Base-by-base conservation (phyloP, 78 protist genomes). In the Dictyostelium brefeldianum region DNA sequence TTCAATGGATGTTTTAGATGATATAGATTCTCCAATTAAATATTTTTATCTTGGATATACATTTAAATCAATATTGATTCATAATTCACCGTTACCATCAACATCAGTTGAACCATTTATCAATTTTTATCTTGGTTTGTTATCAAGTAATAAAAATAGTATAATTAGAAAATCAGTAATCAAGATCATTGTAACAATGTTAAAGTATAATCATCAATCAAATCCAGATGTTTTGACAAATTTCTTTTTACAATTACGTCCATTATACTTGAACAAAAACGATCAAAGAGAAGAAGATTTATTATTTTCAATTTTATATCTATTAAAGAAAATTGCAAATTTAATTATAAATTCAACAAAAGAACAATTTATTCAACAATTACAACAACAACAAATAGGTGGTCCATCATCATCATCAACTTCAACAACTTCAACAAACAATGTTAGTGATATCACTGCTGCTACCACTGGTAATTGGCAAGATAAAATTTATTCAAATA, bases 261-360 rank as follows among this genome's bases (percentile, higher is more conserved):
- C 91, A 9, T 25, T 84, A 6, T 71, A 79, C 46, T 11, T 59
- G 14, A 59, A 12, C 4, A 51, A 43, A 41, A n/a, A 25, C 17
- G 91, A 74, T 7, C 73, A 27, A 17, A 54, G 48, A 47, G 87
- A 64, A n/a, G 15, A 46, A 2, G 27, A 31, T 31, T 8, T 31
- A 27, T 67, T 83, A 36, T 8, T 69, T 27, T 62, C 90, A 43
- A 84, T 84, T 29, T 18, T 84, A 15, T 31, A 47, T 17, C 27
- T 84, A 70, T 74, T 84, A 18, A 80, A 59, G 41, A 83, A 84
- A 59, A 36, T 78, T 50, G 69, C 70, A 54, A 27, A 50, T 25
- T 50, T 50, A 25, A 14, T 56, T 20, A 25, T 56, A 36, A n/a
- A 54, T 29, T 67, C 48, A 67, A 31, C 25, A 31, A 67, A 67